Evolutionary conservation across 2,329 filamentous ascomycete species (phyloP).

Genomic region (Orbilia oligospora): DNA sequence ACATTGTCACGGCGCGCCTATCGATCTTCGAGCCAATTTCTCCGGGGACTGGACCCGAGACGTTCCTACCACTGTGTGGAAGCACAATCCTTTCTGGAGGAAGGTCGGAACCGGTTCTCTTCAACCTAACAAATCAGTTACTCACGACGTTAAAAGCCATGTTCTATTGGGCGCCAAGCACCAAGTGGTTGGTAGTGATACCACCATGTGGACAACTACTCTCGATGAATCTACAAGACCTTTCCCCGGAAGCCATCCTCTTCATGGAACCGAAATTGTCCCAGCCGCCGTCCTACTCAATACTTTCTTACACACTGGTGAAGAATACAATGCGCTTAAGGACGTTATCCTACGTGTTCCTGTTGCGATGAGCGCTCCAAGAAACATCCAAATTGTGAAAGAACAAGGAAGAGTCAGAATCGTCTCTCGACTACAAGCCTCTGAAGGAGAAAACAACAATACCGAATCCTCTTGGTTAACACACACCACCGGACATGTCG

Average conservation of each 20-base stretch:
- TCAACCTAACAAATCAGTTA: slow-evolving; percentile 35
- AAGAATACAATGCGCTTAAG: slow-evolving; percentile 64
- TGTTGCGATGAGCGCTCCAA: slow-evolving; percentile 65
- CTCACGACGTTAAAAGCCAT: slow-evolving; percentile 66
- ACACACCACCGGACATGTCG: slow-evolving; percentile 64
- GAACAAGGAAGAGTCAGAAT: slow-evolving; percentile 65
- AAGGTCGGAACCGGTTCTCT: slow-evolving; percentile 61
- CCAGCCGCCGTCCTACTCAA: slow-evolving; percentile 68
- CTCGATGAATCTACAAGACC: slow-evolving; percentile 67
- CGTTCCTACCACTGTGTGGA: slow-evolving; percentile 64
- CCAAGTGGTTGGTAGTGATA: slow-evolving; percentile 65
- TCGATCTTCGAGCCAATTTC: slow-evolving; percentile 64
- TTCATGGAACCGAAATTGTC: slow-evolving; percentile 68
- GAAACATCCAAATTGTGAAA: slow-evolving; percentile 67
- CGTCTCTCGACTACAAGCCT: slow-evolving; percentile 65
- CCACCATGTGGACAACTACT: slow-evolving; percentile 66
- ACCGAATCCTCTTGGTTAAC: slow-evolving; percentile 65
- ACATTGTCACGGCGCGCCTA: slow-evolving; percentile 64
- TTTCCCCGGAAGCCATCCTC: slow-evolving; percentile 68
- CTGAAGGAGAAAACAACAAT: neutral
- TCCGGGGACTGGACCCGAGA: slow-evolving; percentile 63
- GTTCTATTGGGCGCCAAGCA: slow-evolving; percentile 66
- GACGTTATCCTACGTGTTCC: slow-evolving; percentile 67
- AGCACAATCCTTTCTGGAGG: slow-evolving; percentile 63
- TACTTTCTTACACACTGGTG: slow-evolving; percentile 66